phyloP scores from a whole-genome alignment of 73 alveolate species.

The Symbiodinium pilosum region DNA sequence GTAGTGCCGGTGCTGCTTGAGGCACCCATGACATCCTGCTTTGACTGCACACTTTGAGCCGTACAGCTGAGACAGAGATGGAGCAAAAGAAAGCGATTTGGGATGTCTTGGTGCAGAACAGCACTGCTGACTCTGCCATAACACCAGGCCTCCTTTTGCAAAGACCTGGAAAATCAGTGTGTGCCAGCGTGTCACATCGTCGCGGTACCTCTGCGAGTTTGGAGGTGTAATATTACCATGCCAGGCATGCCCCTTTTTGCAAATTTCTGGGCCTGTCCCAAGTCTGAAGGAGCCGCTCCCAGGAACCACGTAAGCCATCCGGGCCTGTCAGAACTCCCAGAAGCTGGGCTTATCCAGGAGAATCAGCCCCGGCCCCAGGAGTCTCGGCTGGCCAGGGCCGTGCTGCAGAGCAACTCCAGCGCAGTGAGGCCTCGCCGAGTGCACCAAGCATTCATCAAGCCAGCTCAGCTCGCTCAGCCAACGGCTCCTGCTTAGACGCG shows the following conservation, averaged over 20 bases:
- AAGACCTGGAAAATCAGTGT: constrained; percentile 86
- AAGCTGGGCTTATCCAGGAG: too few species aligned
- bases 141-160: constrained; percentile 52
- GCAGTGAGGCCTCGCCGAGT: constrained; percentile 80
- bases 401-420: constrained; percentile 72
- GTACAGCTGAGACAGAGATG: too few species aligned
- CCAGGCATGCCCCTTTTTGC: too few species aligned
- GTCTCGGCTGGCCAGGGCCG: constrained; percentile 54
- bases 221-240: too few species aligned
- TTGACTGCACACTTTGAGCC: too few species aligned
- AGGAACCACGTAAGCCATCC: constrained; percentile 82
- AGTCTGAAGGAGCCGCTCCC: constrained; percentile 88
- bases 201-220: constrained; percentile 59
- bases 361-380: constrained; percentile 83
- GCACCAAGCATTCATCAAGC: too few species aligned
- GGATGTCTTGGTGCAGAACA: too few species aligned
- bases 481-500: too few species aligned
- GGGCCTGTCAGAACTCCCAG: constrained; percentile 62
- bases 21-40: background rate
- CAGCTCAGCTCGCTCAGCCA: too few species aligned
- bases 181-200: constrained; percentile 90
- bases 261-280: constrained; percentile 46
- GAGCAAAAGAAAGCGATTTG: background rate
- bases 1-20: background rate
- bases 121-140: background rate